Conservation (phyloP, 176 grass and related monocot species). For the Secale cereale region DNA sequence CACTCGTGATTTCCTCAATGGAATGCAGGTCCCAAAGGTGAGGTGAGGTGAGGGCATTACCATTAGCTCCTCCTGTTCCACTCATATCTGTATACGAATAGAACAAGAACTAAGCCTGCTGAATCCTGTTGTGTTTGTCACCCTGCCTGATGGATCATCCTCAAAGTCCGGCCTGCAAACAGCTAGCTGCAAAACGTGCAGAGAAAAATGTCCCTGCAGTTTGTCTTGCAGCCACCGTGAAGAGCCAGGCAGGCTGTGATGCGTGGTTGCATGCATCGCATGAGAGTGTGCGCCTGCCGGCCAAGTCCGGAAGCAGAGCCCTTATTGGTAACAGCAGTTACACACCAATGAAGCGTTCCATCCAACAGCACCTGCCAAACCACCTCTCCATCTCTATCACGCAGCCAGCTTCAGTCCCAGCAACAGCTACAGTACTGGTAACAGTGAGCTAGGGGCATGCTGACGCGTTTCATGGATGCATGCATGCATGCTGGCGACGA, state of each 20-base stretch:
- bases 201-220: background rate
- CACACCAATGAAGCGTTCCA: constrained; percentile 40
- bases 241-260: constrained; percentile 17
- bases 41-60: too few relatives aligned
- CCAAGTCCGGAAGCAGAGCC: background rate
- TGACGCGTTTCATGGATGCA: constrained; percentile 3
- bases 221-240: constrained; percentile 20
- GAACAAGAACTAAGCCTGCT: background rate
- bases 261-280: constrained; percentile 8
- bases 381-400: background rate
- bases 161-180: background rate
- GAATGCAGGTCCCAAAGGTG: too few relatives aligned
- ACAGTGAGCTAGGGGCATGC: too few relatives aligned
- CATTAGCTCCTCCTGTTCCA: background rate
- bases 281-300: constrained; percentile 25
- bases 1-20: too few relatives aligned
- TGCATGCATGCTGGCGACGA: background rate
- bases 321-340: background rate
- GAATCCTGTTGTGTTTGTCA: background rate
- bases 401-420: background rate
- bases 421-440: background rate
- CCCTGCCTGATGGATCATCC: background rate
- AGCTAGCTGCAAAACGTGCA: background rate
- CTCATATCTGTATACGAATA: background rate
- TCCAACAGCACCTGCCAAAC: constrained; percentile 42